Percentiles rank a stretch among this genome's conserved stretches.
Conservation (phyloP, 2,329 filamentous ascomycete genomes). For the Teratosphaeria destructans region DNA sequence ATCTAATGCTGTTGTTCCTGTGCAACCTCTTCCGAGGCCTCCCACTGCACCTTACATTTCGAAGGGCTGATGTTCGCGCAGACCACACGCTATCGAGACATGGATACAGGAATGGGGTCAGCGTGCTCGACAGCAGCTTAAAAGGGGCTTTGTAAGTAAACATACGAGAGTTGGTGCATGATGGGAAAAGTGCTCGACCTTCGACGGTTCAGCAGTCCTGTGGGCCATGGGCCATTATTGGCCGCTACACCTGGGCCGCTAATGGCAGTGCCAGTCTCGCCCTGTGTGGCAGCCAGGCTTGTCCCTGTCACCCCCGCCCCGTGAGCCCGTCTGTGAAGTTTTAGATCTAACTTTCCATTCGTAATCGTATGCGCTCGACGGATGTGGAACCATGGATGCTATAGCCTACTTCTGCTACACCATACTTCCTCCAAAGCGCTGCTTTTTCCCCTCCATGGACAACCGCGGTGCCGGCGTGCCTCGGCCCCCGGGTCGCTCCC, state of each 20-base stretch:
- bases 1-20: not conserved
- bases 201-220: not conserved
- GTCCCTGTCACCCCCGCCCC: not conserved
- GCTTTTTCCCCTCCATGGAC: not conserved
- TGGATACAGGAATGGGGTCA: constrained; percentile 38
- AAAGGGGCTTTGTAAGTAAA: constrained; percentile 3
- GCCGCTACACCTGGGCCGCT: not conserved
- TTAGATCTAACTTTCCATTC: not conserved
- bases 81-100: constrained; percentile 23
- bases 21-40: constrained; percentile 12
- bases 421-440: not conserved
- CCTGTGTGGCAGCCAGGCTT: not conserved
- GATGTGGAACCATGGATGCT: not conserved
- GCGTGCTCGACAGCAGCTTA: constrained; percentile 24
- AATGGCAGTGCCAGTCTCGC: not conserved
- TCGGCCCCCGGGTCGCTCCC: not conserved
- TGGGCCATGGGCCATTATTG: not conserved
- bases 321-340: not conserved
- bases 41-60: constrained; percentile 9
- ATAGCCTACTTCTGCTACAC: too few relatives aligned
- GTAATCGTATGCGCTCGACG: not conserved
- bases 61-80: not conserved
- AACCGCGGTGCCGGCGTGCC: not conserved
- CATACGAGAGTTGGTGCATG: constrained; percentile 1
- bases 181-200: not conserved